Percentiles rank a stretch among this genome's conserved stretches.
phyloP scores from a whole-genome alignment of 179 eudicot species.

The Spinacia oleracea region DNA sequence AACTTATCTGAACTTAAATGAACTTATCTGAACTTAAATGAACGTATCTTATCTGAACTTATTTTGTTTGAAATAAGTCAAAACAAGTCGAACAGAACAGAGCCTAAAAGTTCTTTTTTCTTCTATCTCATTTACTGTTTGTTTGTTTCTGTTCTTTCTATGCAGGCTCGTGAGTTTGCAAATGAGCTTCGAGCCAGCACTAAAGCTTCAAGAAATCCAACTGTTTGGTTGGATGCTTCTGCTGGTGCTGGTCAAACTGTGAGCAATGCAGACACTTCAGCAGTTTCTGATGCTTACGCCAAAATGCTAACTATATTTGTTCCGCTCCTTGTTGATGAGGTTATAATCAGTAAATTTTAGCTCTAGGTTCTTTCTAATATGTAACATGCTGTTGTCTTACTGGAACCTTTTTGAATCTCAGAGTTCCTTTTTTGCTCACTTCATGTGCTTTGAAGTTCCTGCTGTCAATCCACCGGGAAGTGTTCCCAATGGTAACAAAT shows the following conservation, averaged over 20 bases:
- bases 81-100: no score
- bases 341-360: constrained; percentile 26
- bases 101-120: background rate
- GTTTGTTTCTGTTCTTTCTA: background rate
- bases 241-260: constrained; percentile 66
- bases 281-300: constrained; percentile 90
- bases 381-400: constrained; percentile 15
- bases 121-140: background rate
- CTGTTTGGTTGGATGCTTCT: constrained; percentile 82
- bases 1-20: no score
- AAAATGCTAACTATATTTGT: constrained; percentile 91
- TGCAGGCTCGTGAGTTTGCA: constrained; percentile 94
- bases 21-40: no score
- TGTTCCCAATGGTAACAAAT: constrained; percentile 53
- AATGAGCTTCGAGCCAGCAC: constrained; percentile 97
- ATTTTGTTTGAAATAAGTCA: no score
- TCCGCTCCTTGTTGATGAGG: constrained; percentile 97
- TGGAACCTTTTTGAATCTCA: constrained; percentile 38
- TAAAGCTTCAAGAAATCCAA: constrained; percentile 86
- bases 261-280: constrained; percentile 81
- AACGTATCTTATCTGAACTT: no score
- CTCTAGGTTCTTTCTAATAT: background rate
- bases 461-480: constrained; percentile 78
- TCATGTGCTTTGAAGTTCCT: constrained; percentile 99
- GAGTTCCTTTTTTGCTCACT: constrained; percentile 97